Evolutionary conservation across 2,329 filamentous ascomycete species (phyloP).

Genomic region (Talaromyces sp.): DNA sequence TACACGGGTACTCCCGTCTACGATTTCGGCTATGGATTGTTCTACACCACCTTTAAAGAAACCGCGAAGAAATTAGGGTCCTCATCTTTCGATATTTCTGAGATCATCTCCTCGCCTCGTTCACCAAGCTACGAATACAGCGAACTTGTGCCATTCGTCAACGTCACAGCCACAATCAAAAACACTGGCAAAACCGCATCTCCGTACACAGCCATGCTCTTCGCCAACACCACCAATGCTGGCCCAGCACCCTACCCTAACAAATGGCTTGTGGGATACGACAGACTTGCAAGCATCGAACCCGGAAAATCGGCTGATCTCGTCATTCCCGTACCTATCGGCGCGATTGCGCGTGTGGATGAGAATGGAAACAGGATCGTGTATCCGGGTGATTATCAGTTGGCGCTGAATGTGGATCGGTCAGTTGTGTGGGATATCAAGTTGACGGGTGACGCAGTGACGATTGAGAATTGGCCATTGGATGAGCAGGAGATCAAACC

Average conservation of each 20-base stretch:
- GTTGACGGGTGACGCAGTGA: slow-evolving; percentile 32
- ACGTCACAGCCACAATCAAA: slow-evolving; percentile 34
- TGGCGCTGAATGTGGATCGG: slow-evolving; percentile 42
- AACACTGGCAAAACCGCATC: slow-evolving; percentile 38
- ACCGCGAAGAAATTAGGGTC: background rate
- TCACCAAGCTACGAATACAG: slow-evolving; percentile 27
- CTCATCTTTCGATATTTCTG: slow-evolving; percentile 32
- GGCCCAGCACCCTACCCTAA: slow-evolving; percentile 42
- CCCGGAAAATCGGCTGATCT: slow-evolving; percentile 27
- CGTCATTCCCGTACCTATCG: slow-evolving; percentile 37
- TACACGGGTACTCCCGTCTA: slow-evolving; percentile 40
- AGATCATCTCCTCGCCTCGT: slow-evolving; percentile 29
- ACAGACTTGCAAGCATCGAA: slow-evolving; percentile 30
- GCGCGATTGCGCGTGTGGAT: slow-evolving; percentile 38
- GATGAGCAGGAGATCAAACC: slow-evolving; percentile 60
- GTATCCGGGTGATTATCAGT: slow-evolving; percentile 42
- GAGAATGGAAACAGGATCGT: slow-evolving; percentile 38
- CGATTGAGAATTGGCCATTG: slow-evolving; percentile 49
- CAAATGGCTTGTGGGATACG: slow-evolving; percentile 43
- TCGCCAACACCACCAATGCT: slow-evolving; percentile 34
- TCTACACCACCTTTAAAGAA: slow-evolving; percentile 42
- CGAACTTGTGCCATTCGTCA: slow-evolving; percentile 38
- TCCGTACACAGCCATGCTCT: slow-evolving; percentile 43
- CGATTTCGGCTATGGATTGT: slow-evolving; percentile 44
- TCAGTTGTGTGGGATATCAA: slow-evolving; percentile 32